Evolutionary conservation across 371 early-diverging fungal species (phyloP), one percentile per base, ranked within the genome.

Genomic region (Chytridium lagenaria): DNA sequence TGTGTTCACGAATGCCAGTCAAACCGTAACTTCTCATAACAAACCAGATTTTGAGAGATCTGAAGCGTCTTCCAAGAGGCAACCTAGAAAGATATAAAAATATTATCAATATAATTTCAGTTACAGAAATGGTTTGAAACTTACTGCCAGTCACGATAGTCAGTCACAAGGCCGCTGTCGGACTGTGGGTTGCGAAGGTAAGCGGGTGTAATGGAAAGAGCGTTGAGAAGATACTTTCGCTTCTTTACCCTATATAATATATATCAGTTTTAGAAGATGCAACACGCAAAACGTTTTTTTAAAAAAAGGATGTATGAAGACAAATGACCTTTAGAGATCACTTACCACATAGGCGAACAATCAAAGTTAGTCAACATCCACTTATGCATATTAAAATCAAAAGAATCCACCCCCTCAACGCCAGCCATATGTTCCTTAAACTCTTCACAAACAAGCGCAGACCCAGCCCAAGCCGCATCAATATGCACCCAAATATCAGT

Each of bases 381-480:
- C 75, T 90, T 90, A 77, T 90, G 90, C 33, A 82, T 73, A 64
- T 90, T 90, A 64, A 89, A 80, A 67, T 76, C 76, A 68, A 87
- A 88, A 28, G 89, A 88, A 67, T 89, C 84, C 0, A 79, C 84
- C 2, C 68, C 59, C 31, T 84, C 78, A 23, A 76, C 71, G 1
- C 89, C 90, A 0, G 36, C 70, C 1, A 79, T 68, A 19, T 77
- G 77, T 1, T 80, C 72, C 3, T 81, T 79, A 75, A 80, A 89
- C 71, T 90, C 89, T 12, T 81, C 82, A 68, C 88, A 88, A 7
- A 78, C 64, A 7, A 86, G 72, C 0, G 88, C 86, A 0, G 85
- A 59, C 7, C 90, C 90, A 1, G 90, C 90, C 57, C 84, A 88
- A 0, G 90, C 90, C 1, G 89, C 90, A 68, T 90, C 90, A 30